phyloP scores from a whole-genome alignment of 2,329 filamentous ascomycete species.

The Aspergillus fijiensis region DNA sequence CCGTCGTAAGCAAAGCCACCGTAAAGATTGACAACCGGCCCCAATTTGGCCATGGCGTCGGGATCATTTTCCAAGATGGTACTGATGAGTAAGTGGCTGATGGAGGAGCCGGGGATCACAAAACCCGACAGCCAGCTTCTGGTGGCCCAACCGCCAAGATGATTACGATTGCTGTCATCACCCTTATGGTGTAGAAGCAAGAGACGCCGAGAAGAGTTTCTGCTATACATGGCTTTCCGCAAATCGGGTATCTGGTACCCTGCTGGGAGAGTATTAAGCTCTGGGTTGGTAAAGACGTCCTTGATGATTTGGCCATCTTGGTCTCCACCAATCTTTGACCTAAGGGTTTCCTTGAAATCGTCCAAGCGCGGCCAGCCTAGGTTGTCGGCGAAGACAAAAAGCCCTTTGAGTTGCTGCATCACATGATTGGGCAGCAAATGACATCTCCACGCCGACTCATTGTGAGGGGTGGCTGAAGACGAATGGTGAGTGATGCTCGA shows the following conservation, averaged over 20 bases:
- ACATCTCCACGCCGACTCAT: conserved; percentile 35
- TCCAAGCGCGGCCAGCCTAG: conserved; percentile 52
- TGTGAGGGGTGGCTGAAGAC: conserved; percentile 13
- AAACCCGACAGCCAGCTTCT: conserved; percentile 57
- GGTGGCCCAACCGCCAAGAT: conserved; percentile 55
- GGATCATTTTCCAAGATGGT: conserved; percentile 57
- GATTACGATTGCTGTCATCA: conserved; percentile 19
- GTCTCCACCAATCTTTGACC: conserved; percentile 33
- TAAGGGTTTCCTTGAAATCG: conserved; percentile 38
- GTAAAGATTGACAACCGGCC: conserved; percentile 53
- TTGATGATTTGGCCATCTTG: conserved; percentile 13
- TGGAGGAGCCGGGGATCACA: conserved; percentile 54
- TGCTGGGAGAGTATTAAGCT: conserved; percentile 11
- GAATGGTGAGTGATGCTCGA: conserved; percentile 27
- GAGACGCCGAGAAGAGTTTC: conserved; percentile 28
- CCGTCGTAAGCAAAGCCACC: conserved; percentile 55
- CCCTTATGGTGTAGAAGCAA: conserved; percentile 27
- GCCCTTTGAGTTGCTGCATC: conserved; percentile 49
- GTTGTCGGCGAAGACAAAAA: conserved; percentile 51
- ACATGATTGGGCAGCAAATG: conserved; percentile 38
- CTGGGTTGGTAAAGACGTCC: conserved; percentile 15
- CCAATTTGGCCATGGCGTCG: conserved; percentile 49
- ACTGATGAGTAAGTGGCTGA: conserved; percentile 56
- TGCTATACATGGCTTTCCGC: conserved; percentile 33
- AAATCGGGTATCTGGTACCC: conserved; percentile 6